Evolutionary conservation across 768 basidiomycete species (phyloP), one percentile per base, ranked within the genome.

Genomic region (Amanita pallidorosea): DNA sequence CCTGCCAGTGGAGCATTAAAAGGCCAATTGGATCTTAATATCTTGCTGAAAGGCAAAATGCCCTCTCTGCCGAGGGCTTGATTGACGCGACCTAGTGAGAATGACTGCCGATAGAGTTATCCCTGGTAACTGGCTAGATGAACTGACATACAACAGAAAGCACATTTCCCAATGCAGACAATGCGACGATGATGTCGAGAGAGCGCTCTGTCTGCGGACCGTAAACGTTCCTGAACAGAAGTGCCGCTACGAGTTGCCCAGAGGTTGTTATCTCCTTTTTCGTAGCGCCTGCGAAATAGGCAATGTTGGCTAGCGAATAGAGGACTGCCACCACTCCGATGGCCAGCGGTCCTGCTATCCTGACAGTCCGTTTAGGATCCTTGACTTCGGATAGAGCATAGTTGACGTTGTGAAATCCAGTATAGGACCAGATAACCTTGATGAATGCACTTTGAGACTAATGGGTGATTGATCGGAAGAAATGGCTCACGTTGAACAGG

Each of bases 141-240:
- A 38, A 12, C 3, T 42, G 36, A 20, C 45, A 5, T 35, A 34
- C 45, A 15, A 12, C 31, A 7, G 79, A 68, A 13, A 83, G 63
- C n/a, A 82, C 70, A 7, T 79, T 81, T 6, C 80, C 83, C 1
- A 83, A 61, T 12, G 78, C 70, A 3, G 80, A 80, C 13, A 83
- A 59, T 1, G 77, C 75, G 20, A 85, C 54, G 57, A 65, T 72
- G 13, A 25, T 35, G 37, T 37, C 36, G 3, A 37, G 36, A 11
- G 60, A 67, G 4, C 74, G 67, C 58, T 79, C 77, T 0, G 81
- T 73, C 4, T 62, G 61, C 0, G 66, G 65, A 0, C 84, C 84
- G 55, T 73, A 85, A 3, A 87, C 68, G 55, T 82, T 82, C 43
- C 77, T 69, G 63, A 87, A 86, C 57, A 84, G 74, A 17, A 85